Percentiles rank a stretch among this genome's conserved stretches.
Conservation (phyloP, 1,284 basidiomycete genomes). For the Boletus hoseneyae region DNA sequence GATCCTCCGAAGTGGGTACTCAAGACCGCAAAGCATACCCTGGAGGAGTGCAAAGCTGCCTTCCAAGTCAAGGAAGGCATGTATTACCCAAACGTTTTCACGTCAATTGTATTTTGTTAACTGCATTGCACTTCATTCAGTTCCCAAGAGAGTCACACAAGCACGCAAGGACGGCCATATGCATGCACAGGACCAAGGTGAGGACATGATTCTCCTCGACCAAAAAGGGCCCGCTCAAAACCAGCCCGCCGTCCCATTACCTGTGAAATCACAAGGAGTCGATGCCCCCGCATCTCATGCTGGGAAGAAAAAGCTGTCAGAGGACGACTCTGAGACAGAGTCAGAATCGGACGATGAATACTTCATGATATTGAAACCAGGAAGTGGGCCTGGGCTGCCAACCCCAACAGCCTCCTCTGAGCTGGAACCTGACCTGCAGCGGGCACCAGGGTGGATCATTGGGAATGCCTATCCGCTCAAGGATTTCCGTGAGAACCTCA, state of each 20-base stretch:
- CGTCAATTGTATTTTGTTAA: constrained; percentile 5
- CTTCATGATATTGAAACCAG: constrained; percentile 25
- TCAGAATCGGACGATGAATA: constrained; percentile 41
- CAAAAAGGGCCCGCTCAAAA: constrained; percentile 36
- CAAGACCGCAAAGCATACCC: constrained; percentile 52
- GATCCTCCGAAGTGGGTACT: constrained; percentile 68
- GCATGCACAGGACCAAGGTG: constrained; percentile 61
- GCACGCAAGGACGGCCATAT: constrained; percentile 57
- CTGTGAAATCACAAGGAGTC: constrained; percentile 6
- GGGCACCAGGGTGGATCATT: constrained; percentile 58
- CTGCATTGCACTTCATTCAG: constrained; percentile 31
- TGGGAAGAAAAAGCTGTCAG: constrained; percentile 29
- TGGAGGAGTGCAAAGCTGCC: constrained; percentile 58
- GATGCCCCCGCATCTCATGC: constrained; percentile 11
- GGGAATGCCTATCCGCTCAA: constrained; percentile 69
- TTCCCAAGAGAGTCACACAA: constrained; percentile 52
- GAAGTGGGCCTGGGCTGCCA: constrained; percentile 32
- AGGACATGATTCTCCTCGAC: constrained; percentile 61
- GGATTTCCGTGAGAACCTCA: constrained; percentile 72
- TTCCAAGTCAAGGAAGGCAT: constrained; percentile 76
- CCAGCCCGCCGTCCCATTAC: background rate
- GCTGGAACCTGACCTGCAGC: constrained; percentile 40
- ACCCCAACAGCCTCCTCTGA: constrained; percentile 53
- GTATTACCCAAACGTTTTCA: constrained; percentile 10
- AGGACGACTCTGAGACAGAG: constrained; percentile 42